These are phyloP conservation scores for Amanita rubescens DNA, from an alignment of 768 basidiomycete genomes.

Conservation along the genomic window DNA sequence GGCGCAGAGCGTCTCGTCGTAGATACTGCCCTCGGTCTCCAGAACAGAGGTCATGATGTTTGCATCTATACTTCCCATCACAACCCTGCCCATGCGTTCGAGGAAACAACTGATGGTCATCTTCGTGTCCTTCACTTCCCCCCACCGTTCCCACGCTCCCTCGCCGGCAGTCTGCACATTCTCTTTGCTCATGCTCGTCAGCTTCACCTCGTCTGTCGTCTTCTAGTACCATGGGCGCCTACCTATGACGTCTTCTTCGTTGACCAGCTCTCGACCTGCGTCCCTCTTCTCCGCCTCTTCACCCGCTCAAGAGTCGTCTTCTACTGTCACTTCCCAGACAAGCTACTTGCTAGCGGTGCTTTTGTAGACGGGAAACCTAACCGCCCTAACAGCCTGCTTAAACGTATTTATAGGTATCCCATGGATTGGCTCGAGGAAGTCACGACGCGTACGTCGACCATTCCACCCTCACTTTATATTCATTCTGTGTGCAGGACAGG, in stretches of 20 bases:
- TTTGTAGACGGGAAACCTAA: constrained; percentile 45
- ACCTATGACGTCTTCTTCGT: constrained; percentile 85
- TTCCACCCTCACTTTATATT: constrained; percentile 2
- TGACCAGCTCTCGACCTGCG: constrained; percentile 89
- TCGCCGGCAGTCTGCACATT: constrained; percentile 80
- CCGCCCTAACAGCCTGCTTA: constrained; percentile 43
- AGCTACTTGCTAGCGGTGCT: constrained; percentile 71
- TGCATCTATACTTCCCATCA: constrained; percentile 93
- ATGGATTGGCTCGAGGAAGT: constrained; percentile 88
- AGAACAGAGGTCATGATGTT: constrained; percentile 76
- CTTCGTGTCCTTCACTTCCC: constrained; percentile 56
- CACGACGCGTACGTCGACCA: constrained; percentile 64
- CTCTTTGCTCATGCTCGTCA: constrained; percentile 85
- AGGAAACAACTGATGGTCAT: constrained; percentile 87
- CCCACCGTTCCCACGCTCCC: constrained; percentile 74
- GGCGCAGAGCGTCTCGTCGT: constrained; percentile 95
- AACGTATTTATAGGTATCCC: constrained; percentile 75
- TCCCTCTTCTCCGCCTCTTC: constrained; percentile 70
- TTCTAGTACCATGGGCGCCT: constrained; percentile 44
- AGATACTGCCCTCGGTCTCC: constrained; percentile 87
- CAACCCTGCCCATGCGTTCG: constrained; percentile 81
- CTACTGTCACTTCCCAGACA: constrained; percentile 98
- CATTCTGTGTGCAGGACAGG: constrained; percentile 49
- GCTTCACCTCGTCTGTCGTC: constrained; percentile 65
- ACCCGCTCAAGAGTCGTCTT: constrained; percentile 81